A percentile compares a stretch with the other conserved stretches of the same genome.
These are phyloP conservation scores for Trichocomaceae sp. DNA, from an alignment of 2,329 filamentous ascomycete species.

Conservation along the genomic window DNA sequence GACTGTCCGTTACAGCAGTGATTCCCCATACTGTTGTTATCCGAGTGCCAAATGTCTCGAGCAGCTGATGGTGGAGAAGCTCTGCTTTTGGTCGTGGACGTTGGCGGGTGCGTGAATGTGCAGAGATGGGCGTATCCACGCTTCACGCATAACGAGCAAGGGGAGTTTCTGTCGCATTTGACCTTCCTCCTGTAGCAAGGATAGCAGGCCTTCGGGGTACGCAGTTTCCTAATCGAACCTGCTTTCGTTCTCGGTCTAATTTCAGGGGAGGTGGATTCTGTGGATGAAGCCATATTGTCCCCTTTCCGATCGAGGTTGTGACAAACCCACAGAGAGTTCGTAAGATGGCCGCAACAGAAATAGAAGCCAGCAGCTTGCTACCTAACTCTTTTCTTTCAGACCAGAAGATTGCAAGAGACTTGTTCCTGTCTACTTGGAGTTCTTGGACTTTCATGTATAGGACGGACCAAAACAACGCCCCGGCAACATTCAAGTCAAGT, in stretches of 20 bases:
- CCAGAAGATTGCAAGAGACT: too few species aligned
- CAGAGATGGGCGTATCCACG: constrained; percentile 44
- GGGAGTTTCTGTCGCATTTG: constrained; percentile 44
- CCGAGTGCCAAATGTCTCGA: neutral
- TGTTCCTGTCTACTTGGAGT: too few species aligned
- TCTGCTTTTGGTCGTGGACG: constrained; percentile 35
- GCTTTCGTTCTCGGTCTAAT: neutral
- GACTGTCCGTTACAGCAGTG: neutral
- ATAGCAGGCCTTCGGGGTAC: constrained; percentile 43
- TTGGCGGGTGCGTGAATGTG: constrained; percentile 43
- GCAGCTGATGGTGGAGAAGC: neutral
- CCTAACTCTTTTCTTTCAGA: too few species aligned
- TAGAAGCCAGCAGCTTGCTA: too few species aligned
- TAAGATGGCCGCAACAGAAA: too few species aligned
- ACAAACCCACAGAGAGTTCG: neutral
- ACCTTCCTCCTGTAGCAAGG: constrained; percentile 42
- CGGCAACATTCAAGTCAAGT: too few species aligned
- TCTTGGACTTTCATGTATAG: too few species aligned
- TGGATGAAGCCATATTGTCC: constrained; percentile 3
- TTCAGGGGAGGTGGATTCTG: constrained; percentile 1
- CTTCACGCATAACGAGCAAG: constrained; percentile 44
- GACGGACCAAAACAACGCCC: too few species aligned
- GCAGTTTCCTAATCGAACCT: constrained; percentile 24
- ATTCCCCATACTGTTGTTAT: neutral
- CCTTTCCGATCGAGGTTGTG: neutral